Evolutionary conservation across 2,329 filamentous ascomycete genomes (phyloP), one percentile per base, ranked within the genome.

Genomic region (Epichloe aotearoae): DNA sequence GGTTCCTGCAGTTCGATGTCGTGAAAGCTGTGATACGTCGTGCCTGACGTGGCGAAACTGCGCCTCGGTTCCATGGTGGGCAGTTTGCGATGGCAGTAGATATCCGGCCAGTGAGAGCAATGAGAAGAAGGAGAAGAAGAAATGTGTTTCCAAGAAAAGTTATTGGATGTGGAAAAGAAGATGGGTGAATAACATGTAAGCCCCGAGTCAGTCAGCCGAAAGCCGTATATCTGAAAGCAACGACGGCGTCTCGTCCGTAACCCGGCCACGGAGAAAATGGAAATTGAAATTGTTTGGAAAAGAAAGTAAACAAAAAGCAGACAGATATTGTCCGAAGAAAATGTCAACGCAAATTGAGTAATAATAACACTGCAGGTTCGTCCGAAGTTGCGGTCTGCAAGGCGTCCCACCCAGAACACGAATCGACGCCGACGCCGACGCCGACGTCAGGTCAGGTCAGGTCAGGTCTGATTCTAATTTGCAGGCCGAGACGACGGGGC

Each of bases 21-120:
- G 53, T 73, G 66, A 58, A 77, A 77, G 66, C 74, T 77, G 61
- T 77, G 73, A 61, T 77, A 77, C 4, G 73, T 75, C 37, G 70
- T 71, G 57, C 73, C 71, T 30, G 74, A 76, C 46, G 64, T 64
- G 47, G 71, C 69, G 54, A 70, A 60, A 59, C 69, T 74, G 45
- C 66, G 19, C 30, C 53, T 50, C 20, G 30, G 23, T 3, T 53
- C 51, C 54, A 56, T 56, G 17, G 23, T 20, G 30, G 33, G 23
- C 14, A 30, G 8, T 30, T 30, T 30, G 8, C 26, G 26, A 30
- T 30, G 8, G 8, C 26, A 30, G 26, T 3, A 10, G 26, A 10
- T 30, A 39, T 8, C 2, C 26, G 26, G 26, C 26, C 7, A 30
- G 26, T 3, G 7, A 8, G 26, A 30, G 8, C 7, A 8, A 26